Base-by-base conservation (phyloP, 352 stramenopile genomes). In the Phytopythium kandeliae region DNA sequence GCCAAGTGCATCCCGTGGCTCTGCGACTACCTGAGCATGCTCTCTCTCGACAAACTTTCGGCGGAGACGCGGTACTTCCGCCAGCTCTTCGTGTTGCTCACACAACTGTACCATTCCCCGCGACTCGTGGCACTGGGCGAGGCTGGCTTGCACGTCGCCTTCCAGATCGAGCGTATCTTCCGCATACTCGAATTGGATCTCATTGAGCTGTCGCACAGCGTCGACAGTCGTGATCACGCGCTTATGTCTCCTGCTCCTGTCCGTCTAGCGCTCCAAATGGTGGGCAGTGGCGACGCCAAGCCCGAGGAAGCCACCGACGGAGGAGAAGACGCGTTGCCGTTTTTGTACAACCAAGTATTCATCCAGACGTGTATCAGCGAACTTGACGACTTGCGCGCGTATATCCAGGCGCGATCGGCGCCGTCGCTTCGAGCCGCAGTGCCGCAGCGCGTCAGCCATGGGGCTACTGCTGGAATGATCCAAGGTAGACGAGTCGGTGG, bases 121-220 rank as follows among this genome's bases (percentile, higher is more conserved):
- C 63, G 73, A 11, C 58, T 86, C 19, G 61, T 67, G n/a, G 53
- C 47, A 2, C 41, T 82, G 11, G 65, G 67, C 4, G 78, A 89
- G 46, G 86, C 72, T 15, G 71, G 75, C 0, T 45, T 85, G 5
- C 78, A 74, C 51, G 57, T 89, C 11, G 54, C 57, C 1, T 60
- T 89, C 58, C 78, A 89, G 60, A 72, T 87, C 28, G 75, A 89
- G 52, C 64, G 62, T 0, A 62, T 87, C 11, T 83, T 85, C 43
- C 61, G 75, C 22, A 43, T 73, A 2, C 51, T 86, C 7, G 48
- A 65, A 2, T 26, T 81, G 13, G 62, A 79, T 16, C 35, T 55
- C 15, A 34, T 36, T 19, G 52, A 42, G 4, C 56, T 64, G 21
- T 28, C 67, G 13, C 57, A 60, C 25, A 13, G 9, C 16, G 48